These are phyloP conservation scores for Ceratobasidium sp. DNA, from an alignment of 1,284 basidiomycete genomes.

Conservation along the genomic window DNA sequence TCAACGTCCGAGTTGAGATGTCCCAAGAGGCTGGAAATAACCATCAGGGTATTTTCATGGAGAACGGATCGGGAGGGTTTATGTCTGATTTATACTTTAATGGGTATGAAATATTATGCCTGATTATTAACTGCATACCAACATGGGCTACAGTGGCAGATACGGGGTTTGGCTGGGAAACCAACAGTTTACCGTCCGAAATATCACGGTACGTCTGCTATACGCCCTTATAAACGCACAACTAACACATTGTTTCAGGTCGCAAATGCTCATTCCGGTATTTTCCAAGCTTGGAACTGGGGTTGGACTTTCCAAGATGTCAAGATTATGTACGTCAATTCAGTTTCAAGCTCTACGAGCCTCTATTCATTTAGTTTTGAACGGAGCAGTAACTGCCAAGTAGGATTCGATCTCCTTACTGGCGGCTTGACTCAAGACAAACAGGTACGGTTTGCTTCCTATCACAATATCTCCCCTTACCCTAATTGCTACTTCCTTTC, in stretches of 20 bases:
- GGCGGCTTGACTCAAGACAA: conserved; percentile 60
- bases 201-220: conserved; percentile 58
- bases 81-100: conserved; percentile 78
- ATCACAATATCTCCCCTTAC: conserved; percentile 45
- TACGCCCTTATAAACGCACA: no score
- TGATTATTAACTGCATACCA: not conserved
- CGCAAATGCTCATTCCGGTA: conserved; percentile 67
- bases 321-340: conserved; percentile 69
- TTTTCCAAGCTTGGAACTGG: conserved; percentile 53
- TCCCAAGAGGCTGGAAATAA: conserved; percentile 67
- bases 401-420: conserved; percentile 66
- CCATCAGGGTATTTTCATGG: conserved; percentile 68
- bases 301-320: conserved; percentile 74
- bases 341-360: no score
- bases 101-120: conserved; percentile 58
- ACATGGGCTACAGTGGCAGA: conserved; percentile 54
- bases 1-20: conserved; percentile 72
- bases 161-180: conserved; percentile 77
- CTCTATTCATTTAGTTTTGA: no score
- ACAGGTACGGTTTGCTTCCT: conserved; percentile 58
- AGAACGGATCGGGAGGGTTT: conserved; percentile 77
- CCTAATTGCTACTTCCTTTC: not conserved
- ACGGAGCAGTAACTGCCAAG: conserved; percentile 33
- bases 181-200: conserved; percentile 74
- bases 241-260: conserved; percentile 57